Evolutionary conservation across 495 filamentous ascomycete genomes (phyloP), one percentile per base, ranked within the genome.

Genomic region (Jackrogersella minutella): DNA sequence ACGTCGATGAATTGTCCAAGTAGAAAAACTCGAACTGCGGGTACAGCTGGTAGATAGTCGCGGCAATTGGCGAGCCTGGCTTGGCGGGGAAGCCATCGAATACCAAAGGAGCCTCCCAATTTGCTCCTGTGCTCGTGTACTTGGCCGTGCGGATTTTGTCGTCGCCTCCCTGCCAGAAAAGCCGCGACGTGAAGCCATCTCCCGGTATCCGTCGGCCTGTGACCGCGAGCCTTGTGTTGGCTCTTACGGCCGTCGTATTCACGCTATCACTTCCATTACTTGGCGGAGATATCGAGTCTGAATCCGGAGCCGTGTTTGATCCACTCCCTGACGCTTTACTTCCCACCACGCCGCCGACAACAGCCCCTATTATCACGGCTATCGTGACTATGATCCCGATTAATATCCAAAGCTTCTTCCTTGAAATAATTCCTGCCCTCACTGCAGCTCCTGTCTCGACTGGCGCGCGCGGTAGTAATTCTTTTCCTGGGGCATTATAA

Each of bases 111-210:
- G 41, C 31, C 14, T 50, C 50, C 64, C 57, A 67, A 11, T 37
- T 8, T 7, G 49, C 58, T 2, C 50, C 33, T 5, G 41, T 46
- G 30, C 64, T 67, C 10, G 24, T 57, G 37, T 67, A 67, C 14
- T 36, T 28, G 43, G 64, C 51, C 10, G 64, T 51, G 26, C 64
- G 64, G 33, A 67, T 56, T 28, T 62, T 41, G 50, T 67, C 62
- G 21, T 67, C 64, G 17, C 57, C 57, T n/a, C 64, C 64, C 14
- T 66, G 64, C 64, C 64, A 66, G 57, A 67, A 67, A n/a, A 67
- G 58, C 11, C 58, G 64, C 43, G 64, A 67, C 9, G 58, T 62
- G 51, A 67, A 67, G 33, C 64, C 64, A 5, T 57, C 31, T 1
- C 64, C 64, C 11, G 51, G 5, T 37, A 67, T 0, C 14, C 64